phyloP scores from a whole-genome alignment of 305 asterid genomes.

The Fraxinus xanthoxyloides region DNA sequence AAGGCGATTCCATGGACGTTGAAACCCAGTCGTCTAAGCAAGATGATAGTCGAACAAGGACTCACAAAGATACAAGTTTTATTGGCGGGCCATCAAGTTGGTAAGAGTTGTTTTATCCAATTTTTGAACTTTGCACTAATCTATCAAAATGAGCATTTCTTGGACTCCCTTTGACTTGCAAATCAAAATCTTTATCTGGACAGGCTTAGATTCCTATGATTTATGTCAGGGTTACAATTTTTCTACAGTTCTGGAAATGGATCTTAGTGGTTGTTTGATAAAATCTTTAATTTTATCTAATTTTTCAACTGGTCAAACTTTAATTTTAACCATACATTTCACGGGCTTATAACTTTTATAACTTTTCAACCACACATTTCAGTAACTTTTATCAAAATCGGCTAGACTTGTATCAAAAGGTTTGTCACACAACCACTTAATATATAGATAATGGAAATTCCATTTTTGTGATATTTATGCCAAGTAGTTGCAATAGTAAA shows the following conservation, averaged over 20 bases:
- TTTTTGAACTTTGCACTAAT: conserved; percentile 8
- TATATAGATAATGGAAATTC: background rate
- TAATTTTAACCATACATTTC: too few relatives aligned
- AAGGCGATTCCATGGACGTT: conserved; percentile 50
- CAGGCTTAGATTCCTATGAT: background rate
- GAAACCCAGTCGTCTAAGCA: conserved; percentile 39
- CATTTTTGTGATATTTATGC: background rate
- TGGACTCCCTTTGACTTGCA: background rate
- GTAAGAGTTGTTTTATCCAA: conserved; percentile 32
- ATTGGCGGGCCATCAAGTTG: conserved; percentile 76
- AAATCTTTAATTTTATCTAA: too few relatives aligned
- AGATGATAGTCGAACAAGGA: conserved; percentile 38
- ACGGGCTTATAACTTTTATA: too few relatives aligned
- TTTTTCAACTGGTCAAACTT: background rate
- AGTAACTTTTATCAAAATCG: too few relatives aligned
- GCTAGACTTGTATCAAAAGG: background rate
- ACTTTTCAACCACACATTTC: too few relatives aligned
- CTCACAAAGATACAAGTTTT: conserved; percentile 36
- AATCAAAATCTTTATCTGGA: background rate
- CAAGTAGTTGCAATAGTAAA: background rate
- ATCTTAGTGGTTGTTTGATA: background rate
- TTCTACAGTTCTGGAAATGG: background rate
- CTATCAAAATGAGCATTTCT: conserved; percentile 10
- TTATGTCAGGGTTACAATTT: background rate
- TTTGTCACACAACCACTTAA: background rate